A percentile compares a stretch with the other conserved stretches of the same genome.
phyloP scores from a whole-genome alignment of 169 alveolate species.

The Plasmodium knowlesi region DNA sequence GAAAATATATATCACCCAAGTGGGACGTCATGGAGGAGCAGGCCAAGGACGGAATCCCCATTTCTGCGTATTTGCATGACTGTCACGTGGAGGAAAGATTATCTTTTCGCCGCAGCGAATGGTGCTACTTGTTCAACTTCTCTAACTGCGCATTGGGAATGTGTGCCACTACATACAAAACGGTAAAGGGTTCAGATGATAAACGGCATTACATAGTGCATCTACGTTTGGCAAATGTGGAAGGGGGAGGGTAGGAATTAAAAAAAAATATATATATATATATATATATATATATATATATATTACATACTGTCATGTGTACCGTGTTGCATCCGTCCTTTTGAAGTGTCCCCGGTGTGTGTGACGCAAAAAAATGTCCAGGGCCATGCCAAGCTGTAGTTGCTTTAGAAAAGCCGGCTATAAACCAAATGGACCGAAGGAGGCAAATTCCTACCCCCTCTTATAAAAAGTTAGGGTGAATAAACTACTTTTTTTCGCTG shows the following conservation, averaged over 20 bases:
- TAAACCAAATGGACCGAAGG: neutral
- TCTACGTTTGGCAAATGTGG: neutral
- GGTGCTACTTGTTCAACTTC: neutral
- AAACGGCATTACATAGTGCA: neutral
- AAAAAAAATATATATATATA: too few species aligned
- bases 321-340: neutral
- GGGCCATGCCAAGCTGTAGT: neutral
- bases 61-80: neutral
- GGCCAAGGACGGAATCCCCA: neutral
- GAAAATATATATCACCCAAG: neutral
- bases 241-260: neutral
- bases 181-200: neutral
- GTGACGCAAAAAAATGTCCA: neutral
- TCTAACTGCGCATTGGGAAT: neutral
- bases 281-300: too few species aligned
- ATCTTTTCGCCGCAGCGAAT: neutral
- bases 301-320: neutral
- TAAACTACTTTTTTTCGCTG: neutral
- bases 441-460: neutral
- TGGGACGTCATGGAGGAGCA: neutral
- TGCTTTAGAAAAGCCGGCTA: neutral
- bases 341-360: neutral
- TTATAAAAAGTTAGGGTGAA: neutral
- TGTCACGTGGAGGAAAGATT: neutral
- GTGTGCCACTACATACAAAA: neutral